phyloP scores from a whole-genome alignment of 306 rosid genomes.

The Lotus japonicus region DNA sequence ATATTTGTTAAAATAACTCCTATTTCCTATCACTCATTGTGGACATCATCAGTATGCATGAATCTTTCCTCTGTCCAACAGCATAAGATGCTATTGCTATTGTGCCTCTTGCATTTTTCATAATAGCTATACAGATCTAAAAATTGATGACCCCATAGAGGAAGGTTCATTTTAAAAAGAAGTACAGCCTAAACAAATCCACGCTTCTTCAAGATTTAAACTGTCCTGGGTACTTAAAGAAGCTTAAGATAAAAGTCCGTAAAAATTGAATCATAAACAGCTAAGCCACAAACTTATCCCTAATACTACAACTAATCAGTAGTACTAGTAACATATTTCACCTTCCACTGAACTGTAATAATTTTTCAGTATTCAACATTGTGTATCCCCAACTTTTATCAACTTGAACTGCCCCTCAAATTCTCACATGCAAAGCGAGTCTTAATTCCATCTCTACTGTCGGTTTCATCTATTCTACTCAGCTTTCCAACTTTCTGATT shows the following conservation, averaged over 20 bases:
- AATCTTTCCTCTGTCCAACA: not conserved
- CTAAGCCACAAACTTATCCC: not conserved
- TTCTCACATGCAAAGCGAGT: not conserved
- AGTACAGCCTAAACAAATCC: not conserved
- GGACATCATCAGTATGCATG: not conserved
- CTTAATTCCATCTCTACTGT: not conserved
- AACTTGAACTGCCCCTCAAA: not conserved
- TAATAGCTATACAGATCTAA: not conserved
- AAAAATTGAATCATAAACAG: not conserved
- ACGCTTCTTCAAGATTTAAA: not conserved
- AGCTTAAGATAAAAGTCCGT: not conserved
- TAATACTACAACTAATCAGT: not conserved
- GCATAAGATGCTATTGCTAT: not conserved
- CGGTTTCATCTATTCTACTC: not conserved
- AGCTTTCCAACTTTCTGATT: not conserved
- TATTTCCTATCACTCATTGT: not conserved
- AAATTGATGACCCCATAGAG: not conserved
- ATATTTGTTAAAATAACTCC: not conserved
- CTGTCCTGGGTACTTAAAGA: constrained; percentile 1
- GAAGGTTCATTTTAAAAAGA: not conserved
- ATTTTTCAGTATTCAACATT: not conserved
- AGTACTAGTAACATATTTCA: not conserved
- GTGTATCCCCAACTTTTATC: not conserved
- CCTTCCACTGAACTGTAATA: not conserved
- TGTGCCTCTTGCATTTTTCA: not conserved